Evolutionary conservation across 176 grass and related monocot species (phyloP).

Genomic region (Cocos nucifera): DNA sequence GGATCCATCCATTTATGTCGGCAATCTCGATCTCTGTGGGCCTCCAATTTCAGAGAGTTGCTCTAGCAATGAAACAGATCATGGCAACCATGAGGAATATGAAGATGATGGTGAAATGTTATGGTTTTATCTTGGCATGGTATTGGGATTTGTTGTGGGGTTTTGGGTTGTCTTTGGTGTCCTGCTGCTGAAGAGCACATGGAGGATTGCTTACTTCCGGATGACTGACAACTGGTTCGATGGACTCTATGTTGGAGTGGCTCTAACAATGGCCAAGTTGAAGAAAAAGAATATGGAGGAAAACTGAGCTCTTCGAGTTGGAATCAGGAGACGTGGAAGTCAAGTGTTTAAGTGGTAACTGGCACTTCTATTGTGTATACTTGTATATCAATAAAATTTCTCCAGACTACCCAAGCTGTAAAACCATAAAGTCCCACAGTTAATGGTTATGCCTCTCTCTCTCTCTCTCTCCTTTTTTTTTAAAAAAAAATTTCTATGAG

Average conservation of each 20-base stretch:
- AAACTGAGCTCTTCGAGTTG: too few species aligned
- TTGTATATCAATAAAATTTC: too few species aligned
- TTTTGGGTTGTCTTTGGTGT: constrained; percentile 3
- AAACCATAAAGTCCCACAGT: too few species aligned
- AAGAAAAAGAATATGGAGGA: too few species aligned
- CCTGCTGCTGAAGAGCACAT: not conserved
- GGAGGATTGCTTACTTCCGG: constrained; percentile 13
- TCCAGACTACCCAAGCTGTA: too few species aligned
- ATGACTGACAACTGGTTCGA: not conserved
- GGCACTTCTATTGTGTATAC: too few species aligned
- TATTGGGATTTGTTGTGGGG: constrained; percentile 3
- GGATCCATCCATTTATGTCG: not conserved
- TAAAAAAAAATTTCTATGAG: too few species aligned
- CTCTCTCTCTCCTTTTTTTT: too few species aligned
- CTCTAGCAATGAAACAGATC: not conserved
- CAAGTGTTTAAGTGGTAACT: too few species aligned
- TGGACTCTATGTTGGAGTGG: not conserved
- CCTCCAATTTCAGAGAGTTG: constrained; percentile 14
- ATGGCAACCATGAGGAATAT: not conserved
- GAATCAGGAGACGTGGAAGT: too few species aligned
- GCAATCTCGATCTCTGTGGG: constrained; percentile 21
- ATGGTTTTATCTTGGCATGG: constrained; percentile 15
- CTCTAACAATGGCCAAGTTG: not conserved
- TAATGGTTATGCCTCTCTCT: too few species aligned
- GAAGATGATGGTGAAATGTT: not conserved